Base-by-base conservation (phyloP, 75 land plant genomes). In the Selaginella tamariscina region DNA sequence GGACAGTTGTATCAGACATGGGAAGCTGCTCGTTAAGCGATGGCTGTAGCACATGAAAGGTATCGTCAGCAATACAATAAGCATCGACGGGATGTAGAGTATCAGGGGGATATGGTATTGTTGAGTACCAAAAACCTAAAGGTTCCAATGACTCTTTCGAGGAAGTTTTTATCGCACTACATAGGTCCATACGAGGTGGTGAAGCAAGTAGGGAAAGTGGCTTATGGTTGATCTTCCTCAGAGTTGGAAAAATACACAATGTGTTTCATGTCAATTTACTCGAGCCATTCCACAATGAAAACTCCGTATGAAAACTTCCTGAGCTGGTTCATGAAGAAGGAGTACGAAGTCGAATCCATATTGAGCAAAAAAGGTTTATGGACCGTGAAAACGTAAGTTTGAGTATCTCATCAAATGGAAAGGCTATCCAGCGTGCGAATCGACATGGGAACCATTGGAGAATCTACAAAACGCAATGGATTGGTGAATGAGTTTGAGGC, bases 221-320 rank as follows among this genome's bases (percentile, higher is more conserved):
- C 49, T 15, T 39, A 39, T 39, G 49, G 5, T 39, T 5, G 49
- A 39, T 39, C 49, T 39, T 39, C 49, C 15, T 5, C 5, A 5
- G 49, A 39, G 49, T 39, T 39, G 49, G 5, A 5, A 39, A 5
- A 5, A 39, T 39, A 39, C 49, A 39, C 15, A 15, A 39, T 39
- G 49, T 39, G 49, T 39, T 39, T 39, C 49, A 39, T 39, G 49
- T 39, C 49, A 39, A 15, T 39, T 39, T 39, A 39, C 49, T 39
- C 11, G 49, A 5, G 15, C 49, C 49, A 39, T 39, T 5, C 15
- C 49, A 39, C 15, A 15, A 5, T 39, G 49, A 39, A 15, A 39
- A 5, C 49, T 5, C 49, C 15, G 11, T 39, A 39, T 39, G 49
- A 15, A 39, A 5, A 39, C 49, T 15, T 39, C 49, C 49, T 5